Percentiles rank a stretch among this genome's conserved stretches.
These are phyloP conservation scores for Rhodotorula paludigena DNA, from an alignment of 768 basidiomycete species.

Conservation along the genomic window DNA sequence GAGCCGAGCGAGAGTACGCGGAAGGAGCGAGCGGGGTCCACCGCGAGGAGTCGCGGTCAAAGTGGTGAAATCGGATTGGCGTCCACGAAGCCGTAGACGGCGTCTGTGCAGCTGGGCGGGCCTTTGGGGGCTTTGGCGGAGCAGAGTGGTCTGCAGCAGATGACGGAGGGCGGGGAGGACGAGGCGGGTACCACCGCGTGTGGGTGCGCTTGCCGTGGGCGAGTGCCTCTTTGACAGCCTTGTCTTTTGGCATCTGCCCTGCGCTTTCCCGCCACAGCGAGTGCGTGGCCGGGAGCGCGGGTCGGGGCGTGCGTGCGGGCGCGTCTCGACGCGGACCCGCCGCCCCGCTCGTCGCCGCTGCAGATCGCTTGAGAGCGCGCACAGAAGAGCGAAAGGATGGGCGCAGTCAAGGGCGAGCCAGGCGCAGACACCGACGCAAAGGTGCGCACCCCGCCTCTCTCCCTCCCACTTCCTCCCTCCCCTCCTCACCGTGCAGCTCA, in stretches of 20 bases:
- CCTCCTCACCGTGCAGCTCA: neutral
- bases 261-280: too few relatives aligned
- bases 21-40: neutral
- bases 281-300: too few relatives aligned
- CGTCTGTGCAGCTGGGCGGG: neutral
- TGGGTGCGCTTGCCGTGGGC: neutral
- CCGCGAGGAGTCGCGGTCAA: neutral
- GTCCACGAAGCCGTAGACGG: neutral
- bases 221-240: neutral
- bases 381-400: neutral
- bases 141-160: neutral
- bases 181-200: neutral
- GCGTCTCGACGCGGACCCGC: neutral
- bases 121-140: neutral
- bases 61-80: neutral
- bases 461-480: neutral
- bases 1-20: neutral
- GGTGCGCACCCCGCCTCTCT: neutral
- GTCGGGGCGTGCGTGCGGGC: too few relatives aligned
- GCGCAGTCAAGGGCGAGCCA: conserved; percentile 5
- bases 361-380: neutral
- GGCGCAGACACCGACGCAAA: neutral
- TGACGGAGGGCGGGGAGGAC: neutral
- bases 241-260: neutral
- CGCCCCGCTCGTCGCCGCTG: neutral